Base-by-base conservation (phyloP, 2,329 filamentous ascomycete genomes). In the Colletotrichum horii region DNA sequence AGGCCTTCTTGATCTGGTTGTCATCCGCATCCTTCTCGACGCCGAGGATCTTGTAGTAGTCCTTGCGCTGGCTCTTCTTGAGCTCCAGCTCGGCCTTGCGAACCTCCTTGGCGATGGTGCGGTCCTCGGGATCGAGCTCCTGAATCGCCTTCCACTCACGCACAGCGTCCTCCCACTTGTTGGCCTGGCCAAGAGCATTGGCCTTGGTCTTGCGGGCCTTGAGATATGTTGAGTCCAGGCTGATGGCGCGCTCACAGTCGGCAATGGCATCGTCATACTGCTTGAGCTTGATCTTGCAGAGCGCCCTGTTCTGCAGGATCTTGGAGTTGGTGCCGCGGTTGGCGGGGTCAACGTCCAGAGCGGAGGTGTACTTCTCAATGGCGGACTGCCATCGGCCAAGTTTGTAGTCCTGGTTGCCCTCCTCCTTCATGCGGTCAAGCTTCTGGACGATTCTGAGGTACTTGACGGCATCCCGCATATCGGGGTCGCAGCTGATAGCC, bases 1-100 rank as follows among this genome's bases (percentile, higher is more conserved):
- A 99, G 3, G 96, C 97, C 88, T 96, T 96, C 90, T 98, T 99
- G 88, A 99, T 97, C 70, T 97, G 92, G 73, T 89, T 89, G 26
- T 98, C 95, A 55, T 91, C 91, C 48, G 96, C 96, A 77, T 96
- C 94, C 89, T 98, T 98, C 74, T 94, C 89, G 11, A 99, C 88
- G 8, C 93, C 94, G 69, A 99, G 92, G 79, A 98, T 98, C 91
- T 98, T 98, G 89, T 99, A 99, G 87, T 98, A 98, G 83, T 99
- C 97, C 86, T 99, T 99, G 77, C 97, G 91, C 86, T 96, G 94
- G 84, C 94, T 94, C 93, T 98, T 98, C 93, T 99, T 99, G 78
- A 98, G 88, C 87, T 99, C 97, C 30, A 98, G 88, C 87, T 99
- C 96, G 2, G 96, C 97, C 80, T 93, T 94, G 73, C 95, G 93